Conservation (phyloP, 1,284 basidiomycete genomes). For the Peniophora sp. region DNA sequence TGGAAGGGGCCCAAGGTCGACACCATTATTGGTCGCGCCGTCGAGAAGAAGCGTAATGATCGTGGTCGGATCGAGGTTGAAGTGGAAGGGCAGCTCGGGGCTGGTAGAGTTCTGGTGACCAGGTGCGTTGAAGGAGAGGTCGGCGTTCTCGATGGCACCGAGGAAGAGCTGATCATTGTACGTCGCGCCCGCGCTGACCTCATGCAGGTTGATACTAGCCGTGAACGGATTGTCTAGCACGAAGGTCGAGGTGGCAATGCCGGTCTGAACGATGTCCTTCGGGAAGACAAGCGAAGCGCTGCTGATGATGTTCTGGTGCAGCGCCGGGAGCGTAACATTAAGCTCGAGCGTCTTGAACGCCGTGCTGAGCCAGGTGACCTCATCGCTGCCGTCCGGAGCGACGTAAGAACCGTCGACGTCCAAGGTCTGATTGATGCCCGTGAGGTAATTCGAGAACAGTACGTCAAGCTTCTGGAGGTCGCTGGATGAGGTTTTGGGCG, state of each 20-base stretch:
- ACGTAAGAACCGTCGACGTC: slow-evolving; percentile 51
- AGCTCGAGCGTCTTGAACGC: slow-evolving; percentile 57
- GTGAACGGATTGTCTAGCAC: slow-evolving; percentile 68
- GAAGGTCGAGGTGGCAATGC: slow-evolving; percentile 49
- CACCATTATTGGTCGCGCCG: slow-evolving; percentile 46
- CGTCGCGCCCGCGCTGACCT: slow-evolving; percentile 49
- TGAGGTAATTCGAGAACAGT: slow-evolving; percentile 66
- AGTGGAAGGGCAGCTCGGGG: slow-evolving; percentile 49
- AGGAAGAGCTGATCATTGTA: slow-evolving; percentile 41
- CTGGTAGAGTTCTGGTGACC: slow-evolving; percentile 61
- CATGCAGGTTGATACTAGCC: slow-evolving; percentile 61
- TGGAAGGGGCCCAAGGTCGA: slow-evolving; percentile 58
- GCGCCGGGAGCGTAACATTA: slow-evolving; percentile 62
- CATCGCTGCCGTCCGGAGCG: slow-evolving; percentile 41
- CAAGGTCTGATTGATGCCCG: slow-evolving; percentile 53
- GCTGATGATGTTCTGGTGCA: slow-evolving; percentile 58
- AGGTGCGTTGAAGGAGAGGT: slow-evolving; percentile 42
- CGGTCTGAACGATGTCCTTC: slow-evolving; percentile 48
- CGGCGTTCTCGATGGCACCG: slow-evolving; percentile 50
- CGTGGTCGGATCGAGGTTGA: slow-evolving; percentile 56
- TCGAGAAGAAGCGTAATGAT: slow-evolving; percentile 54
- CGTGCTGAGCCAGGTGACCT: slow-evolving; percentile 67
- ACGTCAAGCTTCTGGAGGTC: slow-evolving; percentile 46
- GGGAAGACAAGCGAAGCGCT: slow-evolving; percentile 50
- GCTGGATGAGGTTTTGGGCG: slow-evolving; percentile 42